Conservation (phyloP, 2,329 filamentous ascomycete species). For the Daldinia eschscholtzii region DNA sequence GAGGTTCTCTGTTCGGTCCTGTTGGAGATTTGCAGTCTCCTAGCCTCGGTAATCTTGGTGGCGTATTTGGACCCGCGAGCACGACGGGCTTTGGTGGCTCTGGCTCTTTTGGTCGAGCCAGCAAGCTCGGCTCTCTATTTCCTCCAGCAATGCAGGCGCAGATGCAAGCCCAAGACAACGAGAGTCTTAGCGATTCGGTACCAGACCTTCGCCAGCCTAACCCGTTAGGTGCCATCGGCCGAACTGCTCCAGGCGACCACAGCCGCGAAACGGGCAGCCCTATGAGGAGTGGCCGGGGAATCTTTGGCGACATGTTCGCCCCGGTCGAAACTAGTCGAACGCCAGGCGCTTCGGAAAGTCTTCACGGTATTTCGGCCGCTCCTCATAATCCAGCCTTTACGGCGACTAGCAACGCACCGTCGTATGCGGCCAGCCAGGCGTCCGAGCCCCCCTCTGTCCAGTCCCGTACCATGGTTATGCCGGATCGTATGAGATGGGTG, state of each 20-base stretch:
- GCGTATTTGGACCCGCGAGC: constrained; percentile 75
- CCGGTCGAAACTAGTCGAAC: constrained; percentile 53
- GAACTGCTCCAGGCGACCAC: constrained; percentile 67
- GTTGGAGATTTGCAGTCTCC: constrained; percentile 84
- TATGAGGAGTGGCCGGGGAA: constrained; percentile 65
- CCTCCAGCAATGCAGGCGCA: constrained; percentile 91
- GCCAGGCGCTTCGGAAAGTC: constrained; percentile 52
- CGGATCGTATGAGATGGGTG: constrained; percentile 98
- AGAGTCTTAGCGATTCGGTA: constrained; percentile 67
- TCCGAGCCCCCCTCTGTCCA: constrained; percentile 72
- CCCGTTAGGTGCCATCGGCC: constrained; percentile 76
- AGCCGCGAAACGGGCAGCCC: constrained; percentile 71
- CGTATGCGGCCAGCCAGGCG: constrained; percentile 54
- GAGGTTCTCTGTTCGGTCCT: constrained; percentile 82
- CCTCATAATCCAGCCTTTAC: constrained; percentile 52
- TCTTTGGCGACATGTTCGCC: constrained; percentile 68
- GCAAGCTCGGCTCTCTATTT: constrained; percentile 89
- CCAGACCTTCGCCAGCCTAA: constrained; percentile 72
- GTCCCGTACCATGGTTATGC: constrained; percentile 96
- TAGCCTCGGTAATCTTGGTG: constrained; percentile 74
- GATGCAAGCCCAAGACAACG: constrained; percentile 81
- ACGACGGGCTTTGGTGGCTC: constrained; percentile 66
- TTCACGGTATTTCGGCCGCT: constrained; percentile 47
- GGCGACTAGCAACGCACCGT: constrained; percentile 48
- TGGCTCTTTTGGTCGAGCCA: constrained; percentile 78